A percentile compares a stretch with the other conserved stretches of the same genome.
phyloP scores from a whole-genome alignment of 2,329 filamentous ascomycete genomes.

The Drechslerella dactyloides region DNA sequence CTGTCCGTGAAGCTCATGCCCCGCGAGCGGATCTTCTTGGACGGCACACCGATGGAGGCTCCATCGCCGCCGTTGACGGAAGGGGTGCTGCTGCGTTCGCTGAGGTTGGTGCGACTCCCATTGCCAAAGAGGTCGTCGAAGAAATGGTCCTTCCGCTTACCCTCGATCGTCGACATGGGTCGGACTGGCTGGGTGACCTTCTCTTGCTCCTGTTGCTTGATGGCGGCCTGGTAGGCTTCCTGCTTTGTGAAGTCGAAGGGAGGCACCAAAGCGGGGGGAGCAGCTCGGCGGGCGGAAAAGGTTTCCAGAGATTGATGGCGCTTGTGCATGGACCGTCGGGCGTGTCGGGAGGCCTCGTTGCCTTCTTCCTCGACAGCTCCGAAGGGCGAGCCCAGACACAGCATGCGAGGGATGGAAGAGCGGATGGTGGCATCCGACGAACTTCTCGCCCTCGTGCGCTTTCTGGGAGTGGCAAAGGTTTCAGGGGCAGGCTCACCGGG shows the following conservation, averaged over 20 bases:
- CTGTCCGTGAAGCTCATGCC: slow-evolving; percentile 50
- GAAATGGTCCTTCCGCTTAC: slow-evolving; percentile 44
- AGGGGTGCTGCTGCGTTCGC: slow-evolving; percentile 42
- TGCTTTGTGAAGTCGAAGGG: slow-evolving; percentile 49
- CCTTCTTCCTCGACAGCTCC: slow-evolving; percentile 46
- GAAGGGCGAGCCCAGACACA: slow-evolving; percentile 47
- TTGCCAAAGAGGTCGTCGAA: slow-evolving; percentile 50
- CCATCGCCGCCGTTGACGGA: slow-evolving; percentile 34
- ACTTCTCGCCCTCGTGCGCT: slow-evolving; percentile 36
- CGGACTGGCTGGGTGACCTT: slow-evolving; percentile 25
- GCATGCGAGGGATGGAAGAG: slow-evolving; percentile 49
- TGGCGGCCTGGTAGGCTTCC: slow-evolving; percentile 44
- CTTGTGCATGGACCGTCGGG: slow-evolving; percentile 36
- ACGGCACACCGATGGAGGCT: slow-evolving; percentile 41
- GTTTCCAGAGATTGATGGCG: slow-evolving; percentile 47
- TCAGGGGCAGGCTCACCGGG: slow-evolving; percentile 28
- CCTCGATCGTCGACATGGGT: slow-evolving; percentile 27
- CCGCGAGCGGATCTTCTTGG: slow-evolving; percentile 41
- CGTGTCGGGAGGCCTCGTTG: slow-evolving; percentile 36
- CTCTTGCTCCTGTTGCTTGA: slow-evolving; percentile 44
- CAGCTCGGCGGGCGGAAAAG: slow-evolving; percentile 22
- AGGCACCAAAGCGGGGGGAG: slow-evolving; percentile 36
- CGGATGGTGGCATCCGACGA: slow-evolving; percentile 47
- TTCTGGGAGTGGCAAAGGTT: slow-evolving; percentile 40
- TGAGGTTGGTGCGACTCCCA: slow-evolving; percentile 40